Percentiles rank a stretch among this genome's conserved stretches.
phyloP scores from a whole-genome alignment of 192 early-diverging fungal species.

The Chytriomyces hyalinus region DNA sequence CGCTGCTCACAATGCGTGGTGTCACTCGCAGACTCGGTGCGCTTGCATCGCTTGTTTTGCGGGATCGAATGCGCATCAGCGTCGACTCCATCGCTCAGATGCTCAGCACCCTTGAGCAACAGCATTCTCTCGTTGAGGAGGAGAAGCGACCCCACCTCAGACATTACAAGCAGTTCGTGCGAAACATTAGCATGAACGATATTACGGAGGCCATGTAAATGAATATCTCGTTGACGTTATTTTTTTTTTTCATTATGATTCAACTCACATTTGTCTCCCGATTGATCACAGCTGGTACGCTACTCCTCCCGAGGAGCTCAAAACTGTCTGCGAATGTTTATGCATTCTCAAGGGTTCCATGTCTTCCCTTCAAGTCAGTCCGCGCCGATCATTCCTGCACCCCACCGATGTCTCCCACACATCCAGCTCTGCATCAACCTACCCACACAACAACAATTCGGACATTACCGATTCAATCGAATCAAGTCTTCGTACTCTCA shows the following conservation, averaged over 20 bases:
- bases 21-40: constrained; percentile 32
- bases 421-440: not conserved
- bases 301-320: constrained; percentile 53
- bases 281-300: constrained; percentile 47
- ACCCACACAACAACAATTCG: not conserved
- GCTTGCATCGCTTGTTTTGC: constrained; percentile 46
- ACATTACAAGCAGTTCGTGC: constrained; percentile 54
- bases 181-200: constrained; percentile 41
- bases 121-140: constrained; percentile 22
- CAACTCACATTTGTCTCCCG: too few relatives aligned
- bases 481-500: not conserved
- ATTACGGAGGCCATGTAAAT: constrained; percentile 50
- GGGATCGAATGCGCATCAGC: constrained; percentile 28
- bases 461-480: not conserved
- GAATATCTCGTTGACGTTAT: not conserved
- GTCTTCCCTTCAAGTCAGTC: not conserved
- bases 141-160: constrained; percentile 43
- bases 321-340: constrained; percentile 60
- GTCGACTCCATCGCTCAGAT: constrained; percentile 7
- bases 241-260: not conserved
- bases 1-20: constrained; percentile 41
- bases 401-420: not conserved
- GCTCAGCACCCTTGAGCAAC: not conserved
- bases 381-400: not conserved
- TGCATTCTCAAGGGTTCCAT: constrained; percentile 45